These are phyloP conservation scores for Forsythia suspensa DNA, from an alignment of 257 asterid genomes.

Conservation along the genomic window DNA sequence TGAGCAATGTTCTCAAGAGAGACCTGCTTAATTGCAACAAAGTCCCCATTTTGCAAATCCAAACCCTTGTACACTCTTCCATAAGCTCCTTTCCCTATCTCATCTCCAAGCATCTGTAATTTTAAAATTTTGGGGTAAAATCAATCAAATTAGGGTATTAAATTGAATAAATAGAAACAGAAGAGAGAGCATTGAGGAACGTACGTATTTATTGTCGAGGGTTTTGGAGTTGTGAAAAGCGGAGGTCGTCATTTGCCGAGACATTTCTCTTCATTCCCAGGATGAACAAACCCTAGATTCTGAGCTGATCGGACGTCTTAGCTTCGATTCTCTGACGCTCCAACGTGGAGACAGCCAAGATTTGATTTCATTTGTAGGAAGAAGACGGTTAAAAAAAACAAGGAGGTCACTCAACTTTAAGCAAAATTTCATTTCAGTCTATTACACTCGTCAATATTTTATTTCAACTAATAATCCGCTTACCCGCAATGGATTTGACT, in stretches of 20 bases:
- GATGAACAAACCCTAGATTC: background rate
- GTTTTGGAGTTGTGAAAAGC: slow-evolving; percentile 68
- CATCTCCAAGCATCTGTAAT: slow-evolving; percentile 92
- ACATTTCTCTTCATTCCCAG: slow-evolving; percentile 28
- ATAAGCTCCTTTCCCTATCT: slow-evolving; percentile 98
- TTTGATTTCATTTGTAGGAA: background rate
- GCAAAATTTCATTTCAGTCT: too few relatives aligned
- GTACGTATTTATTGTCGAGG: slow-evolving; percentile 63
- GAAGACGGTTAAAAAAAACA: background rate
- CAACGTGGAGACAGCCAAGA: background rate
- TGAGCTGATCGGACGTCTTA: background rate
- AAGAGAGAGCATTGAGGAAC: background rate
- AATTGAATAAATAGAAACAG: background rate
- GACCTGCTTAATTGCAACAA: slow-evolving; percentile 97
- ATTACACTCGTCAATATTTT: too few relatives aligned
- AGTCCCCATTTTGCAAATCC: slow-evolving; percentile 97
- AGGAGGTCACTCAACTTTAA: background rate
- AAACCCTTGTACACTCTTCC: slow-evolving; percentile 98
- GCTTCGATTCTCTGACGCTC: background rate
- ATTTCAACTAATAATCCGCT: too few relatives aligned
- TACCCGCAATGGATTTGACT: too few relatives aligned
- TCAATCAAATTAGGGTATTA: background rate
- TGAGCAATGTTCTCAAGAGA: slow-evolving; percentile 93
- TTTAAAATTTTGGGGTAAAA: slow-evolving; percentile 1
- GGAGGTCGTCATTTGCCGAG: slow-evolving; percentile 52